Conservation (phyloP, 768 basidiomycete genomes). For the Serendipita vermifera region DNA sequence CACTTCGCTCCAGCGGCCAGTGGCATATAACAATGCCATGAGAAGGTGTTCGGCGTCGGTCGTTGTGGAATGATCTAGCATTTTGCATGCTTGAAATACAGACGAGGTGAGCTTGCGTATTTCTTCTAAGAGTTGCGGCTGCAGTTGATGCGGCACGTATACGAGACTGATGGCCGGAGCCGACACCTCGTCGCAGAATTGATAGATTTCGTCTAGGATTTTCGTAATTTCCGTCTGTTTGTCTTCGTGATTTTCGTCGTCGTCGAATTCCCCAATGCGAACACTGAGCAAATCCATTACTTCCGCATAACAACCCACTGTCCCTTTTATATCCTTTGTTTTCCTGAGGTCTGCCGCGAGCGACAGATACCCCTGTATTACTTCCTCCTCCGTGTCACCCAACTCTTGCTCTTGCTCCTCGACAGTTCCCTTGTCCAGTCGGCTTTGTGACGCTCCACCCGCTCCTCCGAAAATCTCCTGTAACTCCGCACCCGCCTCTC, state of each 20-base stretch:
- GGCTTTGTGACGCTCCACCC: no score
- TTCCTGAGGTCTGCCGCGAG: background rate
- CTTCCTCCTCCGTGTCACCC: conserved; percentile 1
- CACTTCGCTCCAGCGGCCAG: background rate
- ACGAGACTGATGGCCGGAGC: background rate
- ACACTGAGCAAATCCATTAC: background rate
- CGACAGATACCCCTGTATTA: background rate
- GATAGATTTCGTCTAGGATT: background rate
- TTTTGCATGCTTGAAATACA: background rate
- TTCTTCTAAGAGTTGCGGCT: background rate
- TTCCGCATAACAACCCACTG: background rate
- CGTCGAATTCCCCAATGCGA: background rate
- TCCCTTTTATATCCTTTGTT: background rate
- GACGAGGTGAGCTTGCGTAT: background rate
- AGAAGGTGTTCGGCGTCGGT: background rate
- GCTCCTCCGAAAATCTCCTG: no score
- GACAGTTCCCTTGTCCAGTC: no score
- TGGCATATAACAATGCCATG: background rate
- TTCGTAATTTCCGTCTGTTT: background rate
- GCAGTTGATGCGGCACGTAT: background rate
- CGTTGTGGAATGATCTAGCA: background rate
- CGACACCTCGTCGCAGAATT: background rate
- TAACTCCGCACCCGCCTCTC: no score
- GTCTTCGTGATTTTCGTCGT: background rate
- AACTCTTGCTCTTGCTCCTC: no score